Evolutionary conservation across 78 protist species (phyloP).

Genomic region (Dictyostelium brefeldianum): DNA sequence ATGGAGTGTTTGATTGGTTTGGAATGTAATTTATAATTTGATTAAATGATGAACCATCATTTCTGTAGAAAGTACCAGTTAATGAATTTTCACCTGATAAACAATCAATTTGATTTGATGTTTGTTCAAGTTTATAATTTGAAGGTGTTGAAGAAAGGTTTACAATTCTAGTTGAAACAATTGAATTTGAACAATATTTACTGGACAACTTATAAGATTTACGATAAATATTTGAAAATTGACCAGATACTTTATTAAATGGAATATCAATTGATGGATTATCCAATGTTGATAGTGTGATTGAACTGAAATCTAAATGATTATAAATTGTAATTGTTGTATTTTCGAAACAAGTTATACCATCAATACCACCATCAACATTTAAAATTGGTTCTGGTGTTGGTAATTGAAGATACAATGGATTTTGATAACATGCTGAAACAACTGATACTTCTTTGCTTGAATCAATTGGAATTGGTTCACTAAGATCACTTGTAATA

Average conservation of each 20-base stretch:
- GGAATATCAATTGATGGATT: not conserved
- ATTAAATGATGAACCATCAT: not conserved
- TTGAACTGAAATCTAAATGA: not conserved
- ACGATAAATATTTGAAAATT: conserved; percentile 1
- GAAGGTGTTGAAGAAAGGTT: not conserved
- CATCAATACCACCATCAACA: not conserved
- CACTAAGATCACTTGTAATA: not conserved
- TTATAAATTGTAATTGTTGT: not conserved
- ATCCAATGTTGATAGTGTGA: not conserved
- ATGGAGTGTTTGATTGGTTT: not conserved
- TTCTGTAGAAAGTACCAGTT: not conserved
- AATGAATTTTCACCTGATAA: not conserved
- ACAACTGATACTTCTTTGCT: not conserved
- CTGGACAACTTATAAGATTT: not conserved
- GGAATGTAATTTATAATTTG: not conserved
- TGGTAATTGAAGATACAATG: not conserved
- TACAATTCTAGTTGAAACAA: not conserved
- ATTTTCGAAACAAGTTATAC: not conserved
- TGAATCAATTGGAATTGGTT: not conserved
- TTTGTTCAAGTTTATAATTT: not conserved
- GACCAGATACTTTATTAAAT: not conserved
- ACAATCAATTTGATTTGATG: not conserved
- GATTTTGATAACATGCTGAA: conserved; percentile 8
- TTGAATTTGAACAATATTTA: not conserved
- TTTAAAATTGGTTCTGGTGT: conserved; percentile 2